Percentiles rank a stretch among this genome's conserved stretches.
phyloP scores from a whole-genome alignment of 2,329 filamentous ascomycete genomes.

The Colletotrichum tofieldiae region DNA sequence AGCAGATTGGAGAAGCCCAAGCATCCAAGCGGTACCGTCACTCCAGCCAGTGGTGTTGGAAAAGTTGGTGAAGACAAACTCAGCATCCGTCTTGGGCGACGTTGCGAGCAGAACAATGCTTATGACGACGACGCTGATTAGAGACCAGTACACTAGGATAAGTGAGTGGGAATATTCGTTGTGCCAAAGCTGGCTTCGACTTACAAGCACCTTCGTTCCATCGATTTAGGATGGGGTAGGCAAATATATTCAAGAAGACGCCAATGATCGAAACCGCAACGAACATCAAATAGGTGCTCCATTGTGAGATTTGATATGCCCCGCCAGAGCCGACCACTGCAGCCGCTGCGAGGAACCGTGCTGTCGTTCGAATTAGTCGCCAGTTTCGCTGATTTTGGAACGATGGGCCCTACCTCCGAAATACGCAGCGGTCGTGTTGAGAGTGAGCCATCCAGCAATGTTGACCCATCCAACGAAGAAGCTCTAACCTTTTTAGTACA shows the following conservation, averaged over 20 bases:
- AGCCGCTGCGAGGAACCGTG: slow-evolving; percentile 61
- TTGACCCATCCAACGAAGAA: slow-evolving; percentile 63
- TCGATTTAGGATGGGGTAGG: slow-evolving; percentile 57
- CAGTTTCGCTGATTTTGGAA: not conserved
- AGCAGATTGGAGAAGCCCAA: slow-evolving; percentile 60
- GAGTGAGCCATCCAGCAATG: slow-evolving; percentile 62
- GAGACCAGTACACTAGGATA: slow-evolving; percentile 57
- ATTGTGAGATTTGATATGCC: slow-evolving; percentile 54
- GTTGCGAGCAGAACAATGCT: slow-evolving; percentile 60
- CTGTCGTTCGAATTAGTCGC: slow-evolving; percentile 44
- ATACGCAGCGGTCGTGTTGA: slow-evolving; percentile 61
- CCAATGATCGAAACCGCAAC: slow-evolving; percentile 56
- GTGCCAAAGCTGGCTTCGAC: slow-evolving; percentile 20
- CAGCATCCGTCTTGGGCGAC: slow-evolving; percentile 59
- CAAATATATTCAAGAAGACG: slow-evolving; percentile 58
- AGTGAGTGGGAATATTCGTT: not conserved
- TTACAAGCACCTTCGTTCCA: slow-evolving; percentile 60
- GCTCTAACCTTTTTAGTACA: slow-evolving; percentile 48
- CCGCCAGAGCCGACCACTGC: slow-evolving; percentile 57
- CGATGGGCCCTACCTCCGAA: slow-evolving; percentile 54
- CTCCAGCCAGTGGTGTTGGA: slow-evolving; percentile 63
- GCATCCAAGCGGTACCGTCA: slow-evolving; percentile 63
- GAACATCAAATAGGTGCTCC: slow-evolving; percentile 62
- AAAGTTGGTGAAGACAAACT: slow-evolving; percentile 62
- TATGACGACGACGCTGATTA: slow-evolving; percentile 60